These are phyloP conservation scores for Globisporangium nodosum DNA, from an alignment of 352 stramenopile species.

Conservation along the genomic window DNA sequence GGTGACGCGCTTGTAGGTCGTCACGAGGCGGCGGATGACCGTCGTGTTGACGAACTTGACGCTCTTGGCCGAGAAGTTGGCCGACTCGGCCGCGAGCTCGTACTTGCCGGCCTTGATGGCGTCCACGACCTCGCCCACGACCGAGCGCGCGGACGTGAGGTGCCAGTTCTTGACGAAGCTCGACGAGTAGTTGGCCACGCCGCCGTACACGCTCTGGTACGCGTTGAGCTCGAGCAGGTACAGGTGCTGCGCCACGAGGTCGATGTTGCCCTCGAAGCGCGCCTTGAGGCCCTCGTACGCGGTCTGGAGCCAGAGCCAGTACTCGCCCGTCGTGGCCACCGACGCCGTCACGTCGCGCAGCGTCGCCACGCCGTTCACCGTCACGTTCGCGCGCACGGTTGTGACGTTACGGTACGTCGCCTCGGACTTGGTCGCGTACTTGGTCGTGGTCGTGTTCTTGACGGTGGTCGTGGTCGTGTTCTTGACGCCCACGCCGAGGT, in stretches of 20 bases:
- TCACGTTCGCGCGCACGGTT: constrained; percentile 36
- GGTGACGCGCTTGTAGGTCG: constrained; percentile 19
- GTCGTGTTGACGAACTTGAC: constrained; percentile 40
- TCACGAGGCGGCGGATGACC: constrained; percentile 24
- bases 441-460: constrained; percentile 19
- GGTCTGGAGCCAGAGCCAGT: constrained; percentile 59
- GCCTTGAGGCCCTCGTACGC: constrained; percentile 50
- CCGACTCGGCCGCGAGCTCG: constrained; percentile 33
- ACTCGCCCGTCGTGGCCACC: constrained; percentile 47
- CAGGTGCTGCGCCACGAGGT: constrained; percentile 53
- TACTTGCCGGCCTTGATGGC: constrained; percentile 38
- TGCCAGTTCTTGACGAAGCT: constrained; percentile 51
- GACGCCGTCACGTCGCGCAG: constrained; percentile 25
- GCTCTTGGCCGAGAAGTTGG: constrained; percentile 30
- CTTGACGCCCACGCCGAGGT: constrained; percentile 18
- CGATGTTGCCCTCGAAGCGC: constrained; percentile 55
- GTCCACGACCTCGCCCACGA: constrained; percentile 47
- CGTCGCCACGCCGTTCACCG: constrained; percentile 27
- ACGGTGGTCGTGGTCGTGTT: constrained; percentile 7
- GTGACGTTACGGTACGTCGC: constrained; percentile 30
- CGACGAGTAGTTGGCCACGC: constrained; percentile 35
- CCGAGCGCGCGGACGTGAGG: constrained; percentile 37
- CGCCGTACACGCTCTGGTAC: constrained; percentile 44
- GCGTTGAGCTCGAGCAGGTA: constrained; percentile 58
- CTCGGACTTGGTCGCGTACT: constrained; percentile 20